These are phyloP conservation scores for Penicillium hordei DNA, from an alignment of 2,329 filamentous ascomycete species.

Conservation along the genomic window DNA sequence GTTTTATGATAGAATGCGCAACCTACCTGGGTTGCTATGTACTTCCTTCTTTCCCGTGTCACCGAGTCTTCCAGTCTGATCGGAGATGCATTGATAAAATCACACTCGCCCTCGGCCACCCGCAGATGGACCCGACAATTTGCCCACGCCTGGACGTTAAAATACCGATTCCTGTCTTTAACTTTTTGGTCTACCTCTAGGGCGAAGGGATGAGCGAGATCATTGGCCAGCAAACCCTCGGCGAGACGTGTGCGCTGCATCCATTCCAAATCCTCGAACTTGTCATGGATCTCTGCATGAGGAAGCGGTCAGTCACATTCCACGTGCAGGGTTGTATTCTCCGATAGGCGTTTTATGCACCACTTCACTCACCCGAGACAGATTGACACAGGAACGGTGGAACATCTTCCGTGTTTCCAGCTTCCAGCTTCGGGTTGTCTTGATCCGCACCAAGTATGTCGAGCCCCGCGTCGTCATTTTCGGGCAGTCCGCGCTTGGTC, in stretches of 20 bases:
- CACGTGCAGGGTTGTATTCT: slow-evolving; percentile 21
- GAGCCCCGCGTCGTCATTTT: slow-evolving; percentile 35
- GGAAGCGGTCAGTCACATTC: slow-evolving; percentile 18
- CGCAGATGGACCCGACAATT: slow-evolving; percentile 79
- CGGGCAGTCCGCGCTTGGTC: slow-evolving; percentile 41
- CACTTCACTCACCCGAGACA: slow-evolving; percentile 36
- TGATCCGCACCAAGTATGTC: slow-evolving; percentile 30
- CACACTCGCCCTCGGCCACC: slow-evolving; percentile 69
- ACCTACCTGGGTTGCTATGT: slow-evolving; percentile 81
- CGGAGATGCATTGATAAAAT: slow-evolving; percentile 82
- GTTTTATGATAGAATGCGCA: not conserved
- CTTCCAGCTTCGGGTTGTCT: slow-evolving; percentile 30
- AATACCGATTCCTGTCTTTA: slow-evolving; percentile 74
- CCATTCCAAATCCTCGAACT: slow-evolving; percentile 63
- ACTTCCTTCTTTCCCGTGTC: slow-evolving; percentile 55
- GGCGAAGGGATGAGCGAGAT: slow-evolving; percentile 57
- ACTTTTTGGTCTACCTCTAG: slow-evolving; percentile 59
- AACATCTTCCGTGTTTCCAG: slow-evolving; percentile 33
- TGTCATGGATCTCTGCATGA: slow-evolving; percentile 55
- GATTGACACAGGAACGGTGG: slow-evolving; percentile 43
- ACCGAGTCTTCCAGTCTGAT: slow-evolving; percentile 58
- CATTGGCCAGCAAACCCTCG: slow-evolving; percentile 46
- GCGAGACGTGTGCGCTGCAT: slow-evolving; percentile 56
- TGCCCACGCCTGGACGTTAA: slow-evolving; percentile 86
- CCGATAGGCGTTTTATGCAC: slow-evolving; percentile 19